Evolutionary conservation across 306 rosid species (phyloP).

Genomic region (Sicyos baderoa): DNA sequence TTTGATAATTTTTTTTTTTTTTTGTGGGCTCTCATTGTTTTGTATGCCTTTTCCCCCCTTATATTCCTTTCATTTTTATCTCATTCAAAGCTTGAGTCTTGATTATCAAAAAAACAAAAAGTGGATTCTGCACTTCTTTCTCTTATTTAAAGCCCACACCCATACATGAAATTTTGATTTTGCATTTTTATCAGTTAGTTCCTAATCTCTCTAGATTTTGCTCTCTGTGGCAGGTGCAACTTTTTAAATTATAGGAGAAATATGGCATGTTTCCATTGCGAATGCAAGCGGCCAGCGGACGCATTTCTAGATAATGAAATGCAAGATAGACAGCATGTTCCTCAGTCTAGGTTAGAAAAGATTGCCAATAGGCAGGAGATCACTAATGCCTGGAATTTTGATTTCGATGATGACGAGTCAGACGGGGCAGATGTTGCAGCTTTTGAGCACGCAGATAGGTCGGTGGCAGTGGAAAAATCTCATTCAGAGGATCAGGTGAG

Average conservation of each 20-base stretch:
- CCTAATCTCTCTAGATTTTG: constrained; percentile 19
- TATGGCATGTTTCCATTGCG: constrained; percentile 85
- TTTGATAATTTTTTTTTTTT: no score
- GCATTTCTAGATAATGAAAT: constrained; percentile 52
- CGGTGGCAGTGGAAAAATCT: constrained; percentile 36
- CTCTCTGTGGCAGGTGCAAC: constrained; percentile 73
- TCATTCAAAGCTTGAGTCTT: no score
- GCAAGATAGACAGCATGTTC: constrained; percentile 45
- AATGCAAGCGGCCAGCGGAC: constrained; percentile 90
- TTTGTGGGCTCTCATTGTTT: no score
- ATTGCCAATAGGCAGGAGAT: constrained; percentile 42
- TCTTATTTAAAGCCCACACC: neutral
- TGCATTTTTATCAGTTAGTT: neutral
- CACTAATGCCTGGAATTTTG: constrained; percentile 93
- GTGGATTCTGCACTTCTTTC: neutral
- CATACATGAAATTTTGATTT: constrained; percentile 2
- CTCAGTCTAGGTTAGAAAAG: constrained; percentile 49
- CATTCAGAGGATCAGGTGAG: constrained; percentile 35
- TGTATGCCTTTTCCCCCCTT: no score
- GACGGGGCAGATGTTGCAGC: constrained; percentile 98
- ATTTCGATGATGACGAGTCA: constrained; percentile 93
- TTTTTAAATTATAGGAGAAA: constrained; percentile 93
- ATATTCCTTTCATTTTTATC: no score
- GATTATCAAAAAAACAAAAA: neutral
- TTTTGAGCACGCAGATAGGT: constrained; percentile 84